Conservation (phyloP, 192 early-diverging fungal genomes). For the Coemansia sp. region DNA sequence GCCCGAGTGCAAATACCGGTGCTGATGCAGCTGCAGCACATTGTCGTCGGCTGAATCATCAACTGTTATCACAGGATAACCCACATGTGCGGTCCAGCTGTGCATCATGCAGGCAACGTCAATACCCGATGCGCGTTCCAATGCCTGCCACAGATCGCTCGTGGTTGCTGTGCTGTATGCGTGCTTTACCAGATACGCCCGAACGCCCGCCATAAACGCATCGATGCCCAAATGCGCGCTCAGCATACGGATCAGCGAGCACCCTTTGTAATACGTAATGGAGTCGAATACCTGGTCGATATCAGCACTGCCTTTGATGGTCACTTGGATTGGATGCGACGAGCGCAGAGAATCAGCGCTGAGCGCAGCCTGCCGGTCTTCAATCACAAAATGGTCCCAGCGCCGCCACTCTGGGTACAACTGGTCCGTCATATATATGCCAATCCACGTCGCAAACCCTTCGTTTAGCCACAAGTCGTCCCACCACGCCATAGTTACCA, state of each 20-base stretch:
- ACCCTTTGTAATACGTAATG: slow-evolving; percentile 82
- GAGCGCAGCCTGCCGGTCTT: slow-evolving; percentile 65
- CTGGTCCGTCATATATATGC: slow-evolving; percentile 65
- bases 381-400: slow-evolving; percentile 71
- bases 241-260: slow-evolving; percentile 81
- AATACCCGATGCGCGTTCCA: slow-evolving; percentile 61
- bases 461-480: slow-evolving; percentile 83
- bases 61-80: slow-evolving; percentile 69
- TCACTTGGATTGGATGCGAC: slow-evolving; percentile 82
- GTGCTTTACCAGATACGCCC: slow-evolving; percentile 66
- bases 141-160: slow-evolving; percentile 73
- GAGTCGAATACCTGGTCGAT: slow-evolving; percentile 86
- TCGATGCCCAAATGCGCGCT: slow-evolving; percentile 59
- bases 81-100: slow-evolving; percentile 68
- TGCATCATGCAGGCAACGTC: slow-evolving; percentile 71
- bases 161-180: slow-evolving; percentile 73
- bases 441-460: slow-evolving; percentile 84
- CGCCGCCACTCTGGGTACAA: slow-evolving; percentile 78
- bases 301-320: slow-evolving; percentile 66
- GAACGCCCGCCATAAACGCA: slow-evolving; percentile 55
- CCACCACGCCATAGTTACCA: slow-evolving; percentile 78
- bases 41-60: slow-evolving; percentile 56
- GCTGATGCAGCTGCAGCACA: slow-evolving; percentile 57
- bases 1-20: slow-evolving; percentile 68
- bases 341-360: slow-evolving; percentile 73